Conservation (phyloP, 495 filamentous ascomycete genomes). For the Amniculicola lignicola region DNA sequence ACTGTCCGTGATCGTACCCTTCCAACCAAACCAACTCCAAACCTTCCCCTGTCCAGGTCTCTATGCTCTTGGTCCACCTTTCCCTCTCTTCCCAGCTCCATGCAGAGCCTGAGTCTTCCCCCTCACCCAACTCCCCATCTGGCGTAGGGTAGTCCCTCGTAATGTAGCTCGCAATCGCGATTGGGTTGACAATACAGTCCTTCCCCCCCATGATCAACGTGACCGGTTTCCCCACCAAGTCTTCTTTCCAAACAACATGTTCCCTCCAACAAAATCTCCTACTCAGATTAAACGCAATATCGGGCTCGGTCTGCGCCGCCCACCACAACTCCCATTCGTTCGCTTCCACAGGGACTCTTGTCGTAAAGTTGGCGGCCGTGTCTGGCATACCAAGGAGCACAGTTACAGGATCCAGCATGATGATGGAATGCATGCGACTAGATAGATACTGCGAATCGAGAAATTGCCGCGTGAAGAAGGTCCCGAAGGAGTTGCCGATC, state of each 20-base stretch:
- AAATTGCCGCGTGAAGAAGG: slow-evolving; percentile 32
- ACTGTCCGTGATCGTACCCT: slow-evolving; percentile 9
- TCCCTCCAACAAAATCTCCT: slow-evolving; percentile 38
- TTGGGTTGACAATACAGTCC: slow-evolving; percentile 12
- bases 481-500: slow-evolving; percentile 37
- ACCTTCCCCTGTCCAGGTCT: slow-evolving; percentile 6
- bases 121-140: not conserved
- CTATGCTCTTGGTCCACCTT: slow-evolving; percentile 7
- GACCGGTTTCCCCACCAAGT: slow-evolving; percentile 9
- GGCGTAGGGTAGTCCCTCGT: not conserved
- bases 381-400: slow-evolving; percentile 36
- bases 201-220: slow-evolving; percentile 14
- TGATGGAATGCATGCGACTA: slow-evolving; percentile 22
- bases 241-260: slow-evolving; percentile 36
- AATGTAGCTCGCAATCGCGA: slow-evolving; percentile 5
- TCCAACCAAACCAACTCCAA: slow-evolving; percentile 17
- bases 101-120: too few species aligned
- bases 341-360: slow-evolving; percentile 10
- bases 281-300: slow-evolving; percentile 32
- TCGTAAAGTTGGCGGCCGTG: slow-evolving; percentile 37
- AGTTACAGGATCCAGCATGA: slow-evolving; percentile 37
- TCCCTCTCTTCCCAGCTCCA: slow-evolving; percentile 3
- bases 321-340: slow-evolving; percentile 38
- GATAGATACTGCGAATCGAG: slow-evolving; percentile 23
- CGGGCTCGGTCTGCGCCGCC: slow-evolving; percentile 34